Evolutionary conservation across 805 yeast species (phyloP), one percentile per base, ranked within the genome.

Genomic region (Helenozyma rhizophorensis): DNA sequence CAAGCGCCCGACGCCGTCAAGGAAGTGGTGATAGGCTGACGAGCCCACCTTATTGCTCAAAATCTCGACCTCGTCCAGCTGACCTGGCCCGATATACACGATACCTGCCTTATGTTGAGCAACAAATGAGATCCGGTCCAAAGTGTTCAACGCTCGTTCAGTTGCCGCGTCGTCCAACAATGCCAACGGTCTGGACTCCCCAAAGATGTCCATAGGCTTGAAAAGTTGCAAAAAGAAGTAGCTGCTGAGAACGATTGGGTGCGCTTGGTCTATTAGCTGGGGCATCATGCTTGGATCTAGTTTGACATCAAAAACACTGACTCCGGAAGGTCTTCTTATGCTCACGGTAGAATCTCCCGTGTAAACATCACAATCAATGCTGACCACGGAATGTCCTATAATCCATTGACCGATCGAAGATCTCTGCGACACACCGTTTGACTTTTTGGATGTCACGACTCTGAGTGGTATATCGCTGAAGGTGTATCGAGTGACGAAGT

Each of bases 91-190:
- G 44, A 86, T 75, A 51, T 86, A 87, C 14, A 87, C 48, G 14
- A 87, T 62, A 1, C 96, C 96, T 24, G 83, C 72, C 51, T 86
- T 87, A 54, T 80, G 86, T 45, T 80, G 80, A 28, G 80, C 83
- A 4, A 83, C 82, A 6, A 80, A 78, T 0, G 96, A 94, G 1
- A 83, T 76, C 12, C 88, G 60, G 47, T 86, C 95, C 37, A 87
- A 65, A 12, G 78, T 68, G 5, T 70, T 54, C 13, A 87, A 50
- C 0, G 89, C 83, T 19, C 51, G 65, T 41, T 11, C 67, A 41
- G 55, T 69, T 51, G 51, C 40, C 2, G 65, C 40, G 33, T 76
- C 82, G 17, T 72, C 72, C 6, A 72, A 65, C 8, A 80, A 52
- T 2, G 77, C 70, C 4, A 76, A 42, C 3, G 83, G 83, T 40